Base-by-base conservation (phyloP, 1,139 yeast genomes). In the Geotrichum armillariae region DNA sequence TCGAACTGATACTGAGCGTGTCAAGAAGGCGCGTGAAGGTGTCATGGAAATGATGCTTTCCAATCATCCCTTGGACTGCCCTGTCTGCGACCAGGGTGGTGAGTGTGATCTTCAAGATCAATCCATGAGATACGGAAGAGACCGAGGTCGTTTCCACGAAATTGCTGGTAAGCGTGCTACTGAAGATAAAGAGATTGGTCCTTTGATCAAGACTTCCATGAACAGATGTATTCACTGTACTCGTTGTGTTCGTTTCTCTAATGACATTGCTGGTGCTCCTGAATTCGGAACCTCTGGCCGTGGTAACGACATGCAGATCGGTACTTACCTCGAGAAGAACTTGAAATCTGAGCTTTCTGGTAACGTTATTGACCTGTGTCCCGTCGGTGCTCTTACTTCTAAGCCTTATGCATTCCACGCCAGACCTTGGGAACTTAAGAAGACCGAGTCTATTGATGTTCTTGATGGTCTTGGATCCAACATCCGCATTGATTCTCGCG, bases 161-260 rank as follows among this genome's bases (percentile, higher is more conserved):
- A 78, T 86, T 53, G 77, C 79, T 50, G 96, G 96, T 65, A 88
- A 88, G 72, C 79, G 96, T 66, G 95, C 96, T 25, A 90, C 85
- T 46, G 95, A 87, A 72, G 88, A 88, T 74, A 88, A 88, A 73
- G 89, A 91, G 56, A 80, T 88, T 67, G 96, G 96, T 38, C 96
- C 96, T 4, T 77, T 88, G 64, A 85, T 88, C 63, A 88, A 88
- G 73, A 88, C 96, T 45, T 83, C 91, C 44, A 88, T 88, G 96
- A 88, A 88, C 73, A 80, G 96, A 71, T 88, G 96, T 73, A 88
- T 88, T 63, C 96, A 88, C 71, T 88, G 96, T 73, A 88, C 96
- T 25, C 79, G 96, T 68, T 88, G 96, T 76, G 90, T 88, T 33
- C 81, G 96, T 66, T 88, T 88, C 70, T 77, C 90, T 76, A 88